phyloP scores from a whole-genome alignment of 345 rosid species.

The Hibiscus syriacus region DNA sequence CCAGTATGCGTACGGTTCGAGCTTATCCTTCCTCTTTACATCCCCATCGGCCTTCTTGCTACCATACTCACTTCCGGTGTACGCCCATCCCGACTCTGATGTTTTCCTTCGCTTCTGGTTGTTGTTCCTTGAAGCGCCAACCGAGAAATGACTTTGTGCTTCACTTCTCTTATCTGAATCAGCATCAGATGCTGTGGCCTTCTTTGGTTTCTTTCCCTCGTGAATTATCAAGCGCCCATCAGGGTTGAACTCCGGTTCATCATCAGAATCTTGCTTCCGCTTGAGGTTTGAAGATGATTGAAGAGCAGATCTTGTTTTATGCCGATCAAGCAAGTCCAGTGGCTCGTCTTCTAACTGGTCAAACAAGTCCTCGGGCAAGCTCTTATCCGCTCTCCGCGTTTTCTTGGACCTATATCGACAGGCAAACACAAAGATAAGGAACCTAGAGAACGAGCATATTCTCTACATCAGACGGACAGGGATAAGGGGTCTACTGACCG shows the following conservation, averaged over 20 bases:
- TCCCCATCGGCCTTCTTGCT: conserved; percentile 91
- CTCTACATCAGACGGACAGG: not conserved
- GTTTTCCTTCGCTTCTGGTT: conserved; percentile 62
- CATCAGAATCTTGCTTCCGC: conserved; percentile 65
- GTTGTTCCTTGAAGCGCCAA: conserved; percentile 45
- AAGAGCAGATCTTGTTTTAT: conserved; percentile 71
- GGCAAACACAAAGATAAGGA: not conserved
- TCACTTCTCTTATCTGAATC: conserved; percentile 57
- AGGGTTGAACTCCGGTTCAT: conserved; percentile 70
- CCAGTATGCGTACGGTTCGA: conserved; percentile 94
- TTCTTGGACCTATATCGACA: conserved; percentile 42
- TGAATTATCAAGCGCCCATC: conserved; percentile 69
- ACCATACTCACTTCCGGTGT: conserved; percentile 65
- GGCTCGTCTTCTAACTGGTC: conserved; percentile 87
- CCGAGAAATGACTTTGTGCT: conserved; percentile 40
- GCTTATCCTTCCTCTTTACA: conserved; percentile 76
- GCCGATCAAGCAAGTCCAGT: conserved; percentile 72
- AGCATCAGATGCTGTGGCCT: conserved; percentile 24
- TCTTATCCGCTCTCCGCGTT: conserved; percentile 40
- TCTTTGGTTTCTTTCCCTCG: conserved; percentile 48
- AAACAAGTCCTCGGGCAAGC: conserved; percentile 61
- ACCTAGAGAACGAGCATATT: not conserved
- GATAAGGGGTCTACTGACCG: conserved; percentile 32
- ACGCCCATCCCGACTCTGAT: conserved; percentile 73
- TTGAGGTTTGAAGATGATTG: conserved; percentile 47